A percentile compares a stretch with the other conserved stretches of the same genome.
Evolutionary conservation across 768 basidiomycete genomes (phyloP).

Genomic region (Leccinum fibrillosum): DNA sequence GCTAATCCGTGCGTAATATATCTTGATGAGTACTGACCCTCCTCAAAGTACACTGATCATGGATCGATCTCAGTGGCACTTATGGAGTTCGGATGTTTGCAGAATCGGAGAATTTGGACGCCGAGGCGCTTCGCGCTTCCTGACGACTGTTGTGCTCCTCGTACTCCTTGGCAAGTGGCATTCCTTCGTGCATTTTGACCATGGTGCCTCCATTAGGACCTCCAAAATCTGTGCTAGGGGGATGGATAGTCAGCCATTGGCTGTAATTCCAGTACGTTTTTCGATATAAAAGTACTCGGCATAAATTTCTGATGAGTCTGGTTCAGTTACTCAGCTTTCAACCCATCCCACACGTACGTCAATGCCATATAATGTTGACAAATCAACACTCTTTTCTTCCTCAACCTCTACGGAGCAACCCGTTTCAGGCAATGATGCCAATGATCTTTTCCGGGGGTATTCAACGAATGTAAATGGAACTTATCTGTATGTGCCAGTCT

Average conservation of each 20-base stretch:
- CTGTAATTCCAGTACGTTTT: neutral
- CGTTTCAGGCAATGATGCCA: neutral
- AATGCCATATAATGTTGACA: neutral
- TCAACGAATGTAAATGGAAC: neutral
- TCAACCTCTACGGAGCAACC: neutral
- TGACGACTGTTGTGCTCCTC: too few species aligned
- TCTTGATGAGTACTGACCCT: too few species aligned
- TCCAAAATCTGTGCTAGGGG: neutral
- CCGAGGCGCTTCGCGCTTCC: too few species aligned
- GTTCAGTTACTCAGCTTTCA: neutral
- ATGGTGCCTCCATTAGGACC: neutral
- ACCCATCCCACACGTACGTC: neutral
- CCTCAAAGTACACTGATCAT: too few species aligned
- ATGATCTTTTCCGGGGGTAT: neutral
- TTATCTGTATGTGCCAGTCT: constrained; percentile 1
- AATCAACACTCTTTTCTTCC: neutral
- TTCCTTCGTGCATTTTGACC: neutral
- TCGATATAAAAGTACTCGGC: neutral
- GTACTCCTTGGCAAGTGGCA: neutral
- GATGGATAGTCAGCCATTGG: neutral
- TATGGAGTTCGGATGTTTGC: too few species aligned
- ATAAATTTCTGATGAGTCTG: neutral
- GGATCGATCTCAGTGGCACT: too few species aligned
- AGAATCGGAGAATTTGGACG: too few species aligned
- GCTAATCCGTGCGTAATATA: neutral